Base-by-base conservation (phyloP, 192 early-diverging fungal genomes). In the Coemansia erecta region DNA sequence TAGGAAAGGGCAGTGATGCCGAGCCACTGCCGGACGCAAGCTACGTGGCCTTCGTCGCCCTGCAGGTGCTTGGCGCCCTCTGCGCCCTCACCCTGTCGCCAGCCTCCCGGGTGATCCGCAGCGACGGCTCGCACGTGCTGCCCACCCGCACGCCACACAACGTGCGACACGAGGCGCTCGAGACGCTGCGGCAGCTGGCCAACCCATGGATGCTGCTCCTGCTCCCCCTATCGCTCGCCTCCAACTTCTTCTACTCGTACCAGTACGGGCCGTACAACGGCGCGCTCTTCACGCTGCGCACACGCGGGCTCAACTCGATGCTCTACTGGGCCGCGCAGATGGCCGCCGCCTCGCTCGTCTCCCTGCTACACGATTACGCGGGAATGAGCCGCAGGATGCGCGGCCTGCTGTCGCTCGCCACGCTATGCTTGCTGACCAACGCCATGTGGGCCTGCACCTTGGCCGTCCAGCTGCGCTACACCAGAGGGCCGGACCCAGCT, bases 281-380 rank as follows among this genome's bases (percentile, higher is more conserved):
- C 12, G 65, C 68, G 17, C 83, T 86, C 63, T 91, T 90, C 57
- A 86, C 81, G 12, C 35, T 85, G 57, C 87, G 88, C 37, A 86
- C 89, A 19, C 84, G 88, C 56, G 77, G 83, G 7, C 72, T 92
- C 28, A 91, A 92, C 80, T 85, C 85, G 60, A 73, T 87, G 48
- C 59, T 89, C 18, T 92, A 92, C 64, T 92, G 90, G 90, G 65
- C 81, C 8, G 82, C 85, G 50, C 89, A 92, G 66, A 92, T 92
- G 63, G 15, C 80, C 28, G 89, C 87, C 28, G 85, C 85, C 21
- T 83, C 78, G 56, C 23, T 66, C 13, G 81, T 91, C 60, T 88
- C 87, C 17, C 70, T 68, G 15, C 48, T 76, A 9, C 59, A 70
- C 56, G 68, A 70, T 44, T 33, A 28, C 40, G 46, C 61, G 13